Percentiles rank a stretch among this genome's conserved stretches.
These are phyloP conservation scores for Sphenostylis stenocarpa DNA, from an alignment of 306 rosid species.

Conservation along the genomic window DNA sequence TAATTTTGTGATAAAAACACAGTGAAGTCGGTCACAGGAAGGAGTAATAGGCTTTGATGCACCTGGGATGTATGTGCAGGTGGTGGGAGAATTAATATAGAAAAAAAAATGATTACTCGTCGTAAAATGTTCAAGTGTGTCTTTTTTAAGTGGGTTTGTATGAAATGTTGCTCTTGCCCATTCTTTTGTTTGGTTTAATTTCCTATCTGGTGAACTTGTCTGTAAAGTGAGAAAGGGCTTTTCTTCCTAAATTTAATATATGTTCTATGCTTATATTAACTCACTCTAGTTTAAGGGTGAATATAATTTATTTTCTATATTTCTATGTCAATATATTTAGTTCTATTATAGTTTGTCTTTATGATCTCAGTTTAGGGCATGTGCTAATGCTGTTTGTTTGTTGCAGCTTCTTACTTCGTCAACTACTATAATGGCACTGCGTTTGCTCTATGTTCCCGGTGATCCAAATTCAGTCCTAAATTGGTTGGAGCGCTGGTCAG, in stretches of 20 bases:
- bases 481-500: constrained; percentile 93
- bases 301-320: neutral
- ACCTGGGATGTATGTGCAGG: neutral
- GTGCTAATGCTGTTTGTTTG: constrained; percentile 36
- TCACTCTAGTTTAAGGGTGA: neutral
- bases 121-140: neutral
- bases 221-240: neutral
- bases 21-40: neutral
- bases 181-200: neutral
- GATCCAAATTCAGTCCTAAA: constrained; percentile 81
- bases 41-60: neutral
- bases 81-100: neutral
- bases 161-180: neutral
- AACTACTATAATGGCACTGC: constrained; percentile 63
- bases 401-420: constrained; percentile 78
- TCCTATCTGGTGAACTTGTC: neutral
- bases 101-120: neutral
- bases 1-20: neutral
- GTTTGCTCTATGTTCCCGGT: constrained; percentile 61
- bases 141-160: neutral
- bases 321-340: neutral
- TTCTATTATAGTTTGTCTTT: neutral
- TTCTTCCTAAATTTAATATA: neutral
- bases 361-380: constrained; percentile 5
- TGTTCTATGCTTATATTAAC: neutral